These are phyloP conservation scores for Phytophthora lateralis DNA, from an alignment of 352 stramenopile genomes.

Conservation along the genomic window DNA sequence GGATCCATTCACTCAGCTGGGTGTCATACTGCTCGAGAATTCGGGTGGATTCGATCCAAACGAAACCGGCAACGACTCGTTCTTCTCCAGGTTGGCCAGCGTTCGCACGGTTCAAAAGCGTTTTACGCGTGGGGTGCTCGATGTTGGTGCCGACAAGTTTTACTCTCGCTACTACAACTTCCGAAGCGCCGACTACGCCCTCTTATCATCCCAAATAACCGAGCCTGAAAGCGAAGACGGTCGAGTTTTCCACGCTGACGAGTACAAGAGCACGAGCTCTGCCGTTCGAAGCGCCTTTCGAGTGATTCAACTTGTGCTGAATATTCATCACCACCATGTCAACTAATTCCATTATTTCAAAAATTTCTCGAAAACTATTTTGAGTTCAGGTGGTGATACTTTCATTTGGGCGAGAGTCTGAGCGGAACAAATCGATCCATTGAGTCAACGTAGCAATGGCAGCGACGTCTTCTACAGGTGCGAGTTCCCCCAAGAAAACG, in stretches of 20 bases:
- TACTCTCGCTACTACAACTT: conserved; percentile 33
- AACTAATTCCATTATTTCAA: conserved; percentile 33
- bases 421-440: not conserved
- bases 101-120: conserved; percentile 17
- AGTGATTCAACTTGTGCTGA: conserved; percentile 32
- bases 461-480: not conserved
- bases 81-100: conserved; percentile 25
- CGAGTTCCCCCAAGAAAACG: conserved; percentile 14
- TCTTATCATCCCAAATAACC: conserved; percentile 5
- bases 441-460: conserved; percentile 1
- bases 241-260: conserved; percentile 14
- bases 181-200: conserved; percentile 18
- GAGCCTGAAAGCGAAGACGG: conserved; percentile 30
- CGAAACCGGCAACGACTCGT: conserved; percentile 7
- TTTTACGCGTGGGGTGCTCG: conserved; percentile 26
- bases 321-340: conserved; percentile 17
- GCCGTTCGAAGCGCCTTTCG: conserved; percentile 16
- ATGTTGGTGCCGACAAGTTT: conserved; percentile 31
- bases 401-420: not conserved
- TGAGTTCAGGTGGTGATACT: not conserved
- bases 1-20: conserved; percentile 18
- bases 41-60: not conserved
- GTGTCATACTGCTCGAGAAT: conserved; percentile 34
- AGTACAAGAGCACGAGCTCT: conserved; percentile 12
- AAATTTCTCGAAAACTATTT: conserved; percentile 23